Conservation (phyloP, 306 rosid species). For the Pterocarpus santalinus region DNA sequence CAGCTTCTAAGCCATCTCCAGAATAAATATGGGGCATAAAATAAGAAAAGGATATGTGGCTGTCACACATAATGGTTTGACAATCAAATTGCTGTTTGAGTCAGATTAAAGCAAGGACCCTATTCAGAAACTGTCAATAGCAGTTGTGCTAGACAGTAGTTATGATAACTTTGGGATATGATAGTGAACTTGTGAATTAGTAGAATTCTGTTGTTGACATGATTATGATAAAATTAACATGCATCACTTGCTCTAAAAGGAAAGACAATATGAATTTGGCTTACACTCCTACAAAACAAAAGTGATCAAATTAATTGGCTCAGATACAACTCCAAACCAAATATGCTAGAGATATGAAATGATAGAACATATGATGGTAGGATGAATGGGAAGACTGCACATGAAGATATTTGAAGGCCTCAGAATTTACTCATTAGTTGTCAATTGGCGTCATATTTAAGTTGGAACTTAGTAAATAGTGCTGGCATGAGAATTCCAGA, state of each 20-base stretch:
- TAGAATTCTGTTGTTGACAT: not conserved
- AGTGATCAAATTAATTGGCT: not conserved
- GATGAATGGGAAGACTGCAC: not conserved
- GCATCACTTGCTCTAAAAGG: not conserved
- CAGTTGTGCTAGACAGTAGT: not conserved
- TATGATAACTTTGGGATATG: not conserved
- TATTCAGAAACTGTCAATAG: not conserved
- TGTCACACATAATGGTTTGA: not conserved
- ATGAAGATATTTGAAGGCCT: conserved; percentile 31
- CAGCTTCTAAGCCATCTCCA: not conserved
- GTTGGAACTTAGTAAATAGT: conserved; percentile 4
- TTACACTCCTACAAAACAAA: not conserved
- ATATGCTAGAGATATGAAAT: not conserved
- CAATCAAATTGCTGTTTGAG: not conserved
- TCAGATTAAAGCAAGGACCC: not conserved
- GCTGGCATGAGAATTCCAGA: conserved; percentile 6
- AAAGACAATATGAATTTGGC: not conserved
- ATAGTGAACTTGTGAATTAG: not conserved
- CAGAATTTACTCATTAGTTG: not conserved
- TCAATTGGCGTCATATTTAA: not conserved
- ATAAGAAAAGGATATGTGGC: too few species aligned
- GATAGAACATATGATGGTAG: conserved; percentile 9
- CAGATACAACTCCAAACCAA: not conserved
- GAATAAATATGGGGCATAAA: conserved; percentile 14
- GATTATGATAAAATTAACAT: not conserved